Base-by-base conservation (phyloP, 441 rosid species). In the Breynia disticha region DNA sequence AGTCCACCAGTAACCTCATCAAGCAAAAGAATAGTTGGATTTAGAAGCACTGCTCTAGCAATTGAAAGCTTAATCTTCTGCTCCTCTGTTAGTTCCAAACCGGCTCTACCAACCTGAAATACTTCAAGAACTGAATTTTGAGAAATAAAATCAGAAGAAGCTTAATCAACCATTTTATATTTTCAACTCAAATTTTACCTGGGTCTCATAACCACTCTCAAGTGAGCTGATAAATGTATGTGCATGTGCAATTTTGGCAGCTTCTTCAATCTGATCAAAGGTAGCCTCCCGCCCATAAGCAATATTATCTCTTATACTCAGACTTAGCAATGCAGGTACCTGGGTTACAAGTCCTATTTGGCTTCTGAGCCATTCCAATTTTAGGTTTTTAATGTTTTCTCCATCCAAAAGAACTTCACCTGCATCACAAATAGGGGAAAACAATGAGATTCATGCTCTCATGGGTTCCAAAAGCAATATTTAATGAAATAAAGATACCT, bases 351-450 rank as follows among this genome's bases (percentile, higher is more conserved):
- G 70, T 59, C 98, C 98, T 63, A 93, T 84, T 65, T 86, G 88
- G 74, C 88, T 79, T 74, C 98, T 84, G 54, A 93, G 71, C 99
- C 95, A 93, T 74, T 84, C 97, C 51, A 89, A 71, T 66, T 80
- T 82, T 61, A 93, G 68, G 68, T 83, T 93, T 79, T 86, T 91
- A 32, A 93, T 84, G 63, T 89, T 93, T 71, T 84, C 93, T 58
- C 97, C 96, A 56, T 93, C 99, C 65, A 93, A 77, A 72, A 93
- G 95, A 69, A 93, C 97, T 77, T 93, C 99, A 62, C 99, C 99
- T 93, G 87, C 76, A 79, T 39, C 64, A 62, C 16, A 52, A 67
- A 72, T 11, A 14, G 11, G 11, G 56, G 63, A 56, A 58, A 60
- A 48, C 20, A 52, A 65, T 53, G 60, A 44, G 56, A 64, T 56